Evolutionary conservation across 1,139 yeast genomes (phyloP), one percentile per base, ranked within the genome.

Genomic region (Entelexis sorbosivorans): DNA sequence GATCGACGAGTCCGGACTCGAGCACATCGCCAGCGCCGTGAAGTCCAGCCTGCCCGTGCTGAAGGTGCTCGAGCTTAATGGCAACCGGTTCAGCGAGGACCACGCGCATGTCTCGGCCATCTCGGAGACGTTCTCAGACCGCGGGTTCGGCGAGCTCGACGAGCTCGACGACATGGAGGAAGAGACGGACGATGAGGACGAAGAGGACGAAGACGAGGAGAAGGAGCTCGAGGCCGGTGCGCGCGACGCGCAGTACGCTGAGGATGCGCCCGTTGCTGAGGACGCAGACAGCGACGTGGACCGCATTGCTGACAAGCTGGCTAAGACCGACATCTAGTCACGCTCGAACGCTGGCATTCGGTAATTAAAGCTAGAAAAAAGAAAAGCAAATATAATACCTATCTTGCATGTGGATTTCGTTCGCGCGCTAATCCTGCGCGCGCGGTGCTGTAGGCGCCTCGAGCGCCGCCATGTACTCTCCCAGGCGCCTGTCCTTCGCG

Each of bases 151-250:
- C 53, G 93, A 82, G 65, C 68, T 91, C 32, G 96, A 88, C 62
- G 96, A 88, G 61, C 73, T 88, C 54, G 97, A 91, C 61, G 98
- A 91, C 61, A 77, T 93, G 71, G 98, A 91, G 69, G 96, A 87
- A 65, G 74, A 80, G 47, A 88, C 86, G 55, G 96, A 85, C 24
- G 95, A 82, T 52, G 94, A 84, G 56, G 91, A 81, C 31, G 86
- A 78, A 10, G 85, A 76, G 2, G 83, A 77, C 5, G 88, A 79
- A 14, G 84, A 78, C 6, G 83, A 74, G 20, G 48, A 44, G 9
- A 47, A 29, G 10, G 81, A 76, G 49, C 78, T 76, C 48, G 74
- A 74, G 53, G 73, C 77, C 60, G 76, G 72, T 51, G 72, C 73
- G 50, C 72, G 83, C 58, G 93, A 83, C 61, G 75, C 77, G 56